Evolutionary conservation across 148 eudicot genomes (phyloP).

Genomic region (Spergularia marina): DNA sequence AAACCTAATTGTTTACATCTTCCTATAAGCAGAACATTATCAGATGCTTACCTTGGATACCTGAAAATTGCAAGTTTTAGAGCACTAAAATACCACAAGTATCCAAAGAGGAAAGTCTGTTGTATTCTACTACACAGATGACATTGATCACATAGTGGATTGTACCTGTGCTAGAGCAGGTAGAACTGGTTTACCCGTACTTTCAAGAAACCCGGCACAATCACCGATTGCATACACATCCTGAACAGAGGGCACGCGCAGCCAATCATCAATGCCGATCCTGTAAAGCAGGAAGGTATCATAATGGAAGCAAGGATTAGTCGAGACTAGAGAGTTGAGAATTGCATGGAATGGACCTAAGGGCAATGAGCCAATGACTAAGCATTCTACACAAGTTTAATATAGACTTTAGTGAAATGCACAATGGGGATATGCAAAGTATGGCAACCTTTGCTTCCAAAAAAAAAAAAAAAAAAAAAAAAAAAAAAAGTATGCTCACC

Average conservation of each 20-base stretch:
- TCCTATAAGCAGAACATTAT: background rate
- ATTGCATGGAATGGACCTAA: no score
- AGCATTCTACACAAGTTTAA: background rate
- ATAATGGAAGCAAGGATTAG: background rate
- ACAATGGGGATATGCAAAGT: background rate
- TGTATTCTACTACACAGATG: no score
- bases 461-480: no score
- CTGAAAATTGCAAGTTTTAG: background rate
- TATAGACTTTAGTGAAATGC: background rate
- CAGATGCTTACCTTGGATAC: background rate
- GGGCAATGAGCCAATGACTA: no score
- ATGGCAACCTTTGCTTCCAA: background rate
- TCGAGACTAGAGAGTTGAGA: background rate
- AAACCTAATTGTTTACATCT: no score
- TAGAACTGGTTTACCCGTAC: slow-evolving; percentile 84
- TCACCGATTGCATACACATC: slow-evolving; percentile 92
- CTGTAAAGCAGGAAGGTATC: slow-evolving; percentile 31
- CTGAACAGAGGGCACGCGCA: slow-evolving; percentile 69
- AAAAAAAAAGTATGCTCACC: slow-evolving; percentile 33
- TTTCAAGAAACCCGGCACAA: slow-evolving; percentile 90
- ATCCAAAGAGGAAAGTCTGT: no score
- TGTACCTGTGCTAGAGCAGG: slow-evolving; percentile 96
- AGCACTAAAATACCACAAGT: background rate
- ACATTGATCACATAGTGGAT: background rate
- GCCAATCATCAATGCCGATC: slow-evolving; percentile 93